Base-by-base conservation (phyloP, 768 basidiomycete genomes). In the Russula griseocarnosa region DNA sequence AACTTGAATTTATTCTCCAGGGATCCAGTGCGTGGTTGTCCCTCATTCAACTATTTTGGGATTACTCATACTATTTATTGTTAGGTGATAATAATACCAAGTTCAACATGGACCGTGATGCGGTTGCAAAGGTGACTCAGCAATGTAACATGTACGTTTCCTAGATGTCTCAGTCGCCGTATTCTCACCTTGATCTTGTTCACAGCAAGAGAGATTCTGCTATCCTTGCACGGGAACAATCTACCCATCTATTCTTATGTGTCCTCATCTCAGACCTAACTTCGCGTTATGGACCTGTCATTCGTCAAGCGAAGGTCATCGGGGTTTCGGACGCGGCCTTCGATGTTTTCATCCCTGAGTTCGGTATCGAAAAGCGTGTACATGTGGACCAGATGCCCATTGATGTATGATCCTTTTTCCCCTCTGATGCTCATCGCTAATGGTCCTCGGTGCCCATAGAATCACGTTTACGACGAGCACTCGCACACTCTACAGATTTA, bases 351-450 rank as follows among this genome's bases (percentile, higher is more conserved):
- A 86, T 98, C 14, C 90, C 93, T 47, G 97, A 98, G 74, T 98
- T 98, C 72, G 93, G 96, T 36, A 98, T 99, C 69, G 97, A 99
- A 79, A 99, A 99, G 80, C 85, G 97, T 42, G 95, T 98, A 3
- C 97, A 98, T 71, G 92, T 95, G 47, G 97, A 98, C 73, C 94
- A 98, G 76, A 97, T 99, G 92, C 96, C 97, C 28, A 92, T 97
- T 63, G 93, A 97, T 68, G 93, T 94, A 71, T 76, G 87, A 76
- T 10, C 52, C 14, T 36, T 38, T 24, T 24, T 46, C 24, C 58
- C 51, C 1, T 36, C 50, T 6, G 53, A 24, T 16, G 4, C 58
- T 3, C 36, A 10, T 46, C 36, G 28, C 34, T 55, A 26, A 55
- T 42, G 24, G 20, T 24, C 40, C 50, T 52, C 4, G 34, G 58